These are phyloP conservation scores for Jamesozyma gamospora DNA, from an alignment of 805 yeast species.

Conservation along the genomic window DNA sequence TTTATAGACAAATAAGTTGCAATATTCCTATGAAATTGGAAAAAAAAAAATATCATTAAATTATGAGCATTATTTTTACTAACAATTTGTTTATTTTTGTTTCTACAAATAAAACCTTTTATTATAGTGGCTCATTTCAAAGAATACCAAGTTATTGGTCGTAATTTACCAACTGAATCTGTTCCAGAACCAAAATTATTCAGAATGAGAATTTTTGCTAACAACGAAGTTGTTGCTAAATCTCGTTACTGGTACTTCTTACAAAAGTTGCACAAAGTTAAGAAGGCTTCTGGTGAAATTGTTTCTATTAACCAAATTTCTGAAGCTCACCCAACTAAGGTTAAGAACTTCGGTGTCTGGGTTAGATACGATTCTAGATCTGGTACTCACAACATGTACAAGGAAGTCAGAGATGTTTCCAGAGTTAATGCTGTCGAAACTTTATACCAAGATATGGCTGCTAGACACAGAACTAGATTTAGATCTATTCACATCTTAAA, in stretches of 20 bases:
- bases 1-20: not conserved
- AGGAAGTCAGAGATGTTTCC: slow-evolving; percentile 99
- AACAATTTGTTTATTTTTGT: not conserved
- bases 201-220: slow-evolving; percentile 99
- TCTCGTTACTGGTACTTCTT: slow-evolving; percentile 99
- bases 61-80: not conserved
- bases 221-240: slow-evolving; percentile 98
- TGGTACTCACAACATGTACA: slow-evolving; percentile 99
- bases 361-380: slow-evolving; percentile 99
- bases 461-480: slow-evolving; percentile 99
- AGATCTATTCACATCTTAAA: slow-evolving; percentile 98
- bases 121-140: slow-evolving; percentile 81
- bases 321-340: slow-evolving; percentile 97
- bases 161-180: slow-evolving; percentile 98
- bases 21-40: not conserved
- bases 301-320: slow-evolving; percentile 84
- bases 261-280: slow-evolving; percentile 98
- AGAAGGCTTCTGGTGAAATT: slow-evolving; percentile 99
- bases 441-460: slow-evolving; percentile 99
- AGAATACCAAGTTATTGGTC: slow-evolving; percentile 99
- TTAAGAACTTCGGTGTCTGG: slow-evolving; percentile 99
- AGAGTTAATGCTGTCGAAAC: slow-evolving; percentile 98
- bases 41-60: not conserved
- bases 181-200: slow-evolving; percentile 99
- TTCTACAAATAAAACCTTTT: slow-evolving; percentile 1